Evolutionary conservation across 345 rosid species (phyloP), one percentile per base, ranked within the genome.

Genomic region (Nephelium lappaceum): DNA sequence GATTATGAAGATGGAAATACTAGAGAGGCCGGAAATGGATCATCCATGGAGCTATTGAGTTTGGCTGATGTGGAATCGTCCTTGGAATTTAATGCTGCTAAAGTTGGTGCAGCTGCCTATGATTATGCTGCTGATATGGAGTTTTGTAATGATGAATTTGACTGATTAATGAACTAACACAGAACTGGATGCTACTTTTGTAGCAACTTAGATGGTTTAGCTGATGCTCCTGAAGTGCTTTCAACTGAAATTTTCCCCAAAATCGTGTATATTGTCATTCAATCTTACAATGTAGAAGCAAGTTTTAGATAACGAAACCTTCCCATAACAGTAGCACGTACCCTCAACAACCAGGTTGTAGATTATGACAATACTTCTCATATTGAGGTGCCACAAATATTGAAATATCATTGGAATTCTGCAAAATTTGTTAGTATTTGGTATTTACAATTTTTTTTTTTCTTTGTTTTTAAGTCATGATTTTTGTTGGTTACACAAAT

Each of bases 141-240:
- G 49, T 45, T 71, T 36, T 89, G 84, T 49, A 86, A 87, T 77
- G 91, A 84, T 72, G 89, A 83, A 61, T 81, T 36, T 75, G 45
- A 87, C 88, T 76, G 86, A 84, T 73, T 61, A 53, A 27, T 47
- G 14, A 57, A 63, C 75, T 74, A 57, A 53, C 23, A 65, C n/a
- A 21, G 57, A 25, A 69, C 19, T 72, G 73, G 76, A 21, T n/a
- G 45, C 24, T 68, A 6, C 47, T 64, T 42, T 39, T 69, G 8
- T 9, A 36, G 39, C 25, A 70, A 16, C 16, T 23, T 76, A 43
- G 51, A 70, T 75, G 72, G 36, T 47, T 53, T 45, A 43, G 49
- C 42, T 53, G 5, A 53, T 53, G n/a, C 21, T 53, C 18, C 58
- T 15, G 16, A 15, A 16, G 8, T 74, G 69, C 77, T 5, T 25